Conservation (phyloP, 164 flowering plant genomes). For the Annona squamosa region DNA sequence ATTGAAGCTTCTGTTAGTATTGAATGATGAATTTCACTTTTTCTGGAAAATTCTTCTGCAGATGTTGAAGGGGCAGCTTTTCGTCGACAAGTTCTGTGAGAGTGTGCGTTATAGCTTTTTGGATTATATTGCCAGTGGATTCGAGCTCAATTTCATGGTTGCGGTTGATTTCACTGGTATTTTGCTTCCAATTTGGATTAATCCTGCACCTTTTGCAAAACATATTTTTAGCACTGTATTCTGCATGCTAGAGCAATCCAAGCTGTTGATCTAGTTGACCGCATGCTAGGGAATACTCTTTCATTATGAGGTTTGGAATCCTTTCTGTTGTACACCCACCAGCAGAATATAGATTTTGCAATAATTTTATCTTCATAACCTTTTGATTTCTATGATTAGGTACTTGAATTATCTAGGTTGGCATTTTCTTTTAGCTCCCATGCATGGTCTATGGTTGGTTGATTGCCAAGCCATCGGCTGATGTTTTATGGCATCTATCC, state of each 20-base stretch:
- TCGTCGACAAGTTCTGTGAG: slow-evolving; percentile 62
- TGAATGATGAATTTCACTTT: not conserved
- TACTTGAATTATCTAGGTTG: not conserved
- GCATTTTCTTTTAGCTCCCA: not conserved
- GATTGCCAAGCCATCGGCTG: not conserved
- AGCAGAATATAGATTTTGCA: not conserved
- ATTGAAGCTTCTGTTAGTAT: not conserved
- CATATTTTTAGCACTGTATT: not conserved
- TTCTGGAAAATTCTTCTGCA: slow-evolving; percentile 12
- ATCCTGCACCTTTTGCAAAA: not conserved
- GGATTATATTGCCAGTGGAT: slow-evolving; percentile 88
- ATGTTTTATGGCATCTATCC: no score
- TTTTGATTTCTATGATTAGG: not conserved
- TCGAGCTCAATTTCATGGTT: slow-evolving; percentile 91
- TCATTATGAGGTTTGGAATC: not conserved
- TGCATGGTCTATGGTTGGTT: not conserved
- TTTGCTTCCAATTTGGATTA: not conserved
- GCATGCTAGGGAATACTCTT: not conserved
- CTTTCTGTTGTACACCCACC: not conserved
- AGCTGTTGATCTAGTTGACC: not conserved
- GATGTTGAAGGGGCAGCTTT: slow-evolving; percentile 72
- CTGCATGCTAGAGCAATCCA: not conserved
- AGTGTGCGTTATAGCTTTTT: slow-evolving; percentile 60
- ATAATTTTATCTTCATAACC: no score
- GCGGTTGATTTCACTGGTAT: slow-evolving; percentile 95